A percentile compares a stretch with the other conserved stretches of the same genome.
These are phyloP conservation scores for Pulicaria dysenterica DNA, from an alignment of 129 eudicot genomes.

Conservation along the genomic window DNA sequence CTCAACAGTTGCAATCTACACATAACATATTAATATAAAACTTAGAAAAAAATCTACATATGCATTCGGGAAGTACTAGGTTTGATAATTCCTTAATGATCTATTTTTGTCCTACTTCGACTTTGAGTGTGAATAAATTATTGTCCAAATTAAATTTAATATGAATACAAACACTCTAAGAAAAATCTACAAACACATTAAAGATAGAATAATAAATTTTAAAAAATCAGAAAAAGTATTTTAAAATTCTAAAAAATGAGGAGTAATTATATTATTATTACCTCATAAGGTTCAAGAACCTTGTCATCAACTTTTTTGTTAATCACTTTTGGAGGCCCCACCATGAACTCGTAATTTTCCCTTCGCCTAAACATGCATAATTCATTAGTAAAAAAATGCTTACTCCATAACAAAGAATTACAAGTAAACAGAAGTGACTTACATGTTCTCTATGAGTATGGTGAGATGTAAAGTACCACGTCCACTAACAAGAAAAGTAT, in stretches of 20 bases:
- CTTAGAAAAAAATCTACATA: neutral
- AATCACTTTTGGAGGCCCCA: slow-evolving; percentile 96
- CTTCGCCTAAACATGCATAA: slow-evolving; percentile 66
- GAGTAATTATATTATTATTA: slow-evolving; percentile 16
- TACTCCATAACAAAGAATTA: neutral
- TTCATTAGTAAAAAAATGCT: neutral
- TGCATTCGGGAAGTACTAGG: too few species aligned
- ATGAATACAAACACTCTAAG: too few species aligned
- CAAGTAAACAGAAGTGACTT: slow-evolving; percentile 29
- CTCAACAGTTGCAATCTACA: slow-evolving; percentile 90
- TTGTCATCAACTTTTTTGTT: slow-evolving; percentile 70
- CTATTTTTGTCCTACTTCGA: too few species aligned
- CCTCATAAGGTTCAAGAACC: slow-evolving; percentile 91
- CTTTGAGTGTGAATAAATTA: too few species aligned
- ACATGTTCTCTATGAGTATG: slow-evolving; percentile 94
- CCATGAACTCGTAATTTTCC: slow-evolving; percentile 98
- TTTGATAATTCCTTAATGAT: too few species aligned
- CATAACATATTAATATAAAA: neutral
- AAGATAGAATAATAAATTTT: too few species aligned
- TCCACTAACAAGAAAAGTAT: slow-evolving; percentile 94
- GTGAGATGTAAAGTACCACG: slow-evolving; percentile 95
- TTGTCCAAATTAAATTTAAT: too few species aligned
- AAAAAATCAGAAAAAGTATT: too few species aligned
- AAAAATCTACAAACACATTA: too few species aligned
- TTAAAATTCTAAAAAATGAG: neutral